Percentiles rank a stretch among this genome's conserved stretches.
Conservation (phyloP, 1,284 basidiomycete species). For the Boletus smithii region DNA sequence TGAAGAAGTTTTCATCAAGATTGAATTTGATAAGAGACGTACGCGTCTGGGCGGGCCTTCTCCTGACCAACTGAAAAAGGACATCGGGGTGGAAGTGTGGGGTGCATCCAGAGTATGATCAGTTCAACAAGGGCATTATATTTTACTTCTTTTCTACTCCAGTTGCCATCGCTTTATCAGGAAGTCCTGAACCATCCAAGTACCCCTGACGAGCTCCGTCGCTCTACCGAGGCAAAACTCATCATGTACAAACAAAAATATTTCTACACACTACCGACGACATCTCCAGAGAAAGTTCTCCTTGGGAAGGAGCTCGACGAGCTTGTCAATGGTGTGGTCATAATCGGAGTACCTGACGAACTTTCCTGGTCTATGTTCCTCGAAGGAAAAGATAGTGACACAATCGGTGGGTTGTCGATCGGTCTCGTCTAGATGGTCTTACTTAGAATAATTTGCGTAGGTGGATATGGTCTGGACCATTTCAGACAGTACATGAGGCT, state of each 20-base stretch:
- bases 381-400: constrained; percentile 72
- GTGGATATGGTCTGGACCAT: constrained; percentile 59
- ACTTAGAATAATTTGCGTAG: constrained; percentile 34
- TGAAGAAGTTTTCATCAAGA: constrained; percentile 54
- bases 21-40: constrained; percentile 74
- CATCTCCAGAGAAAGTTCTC: constrained; percentile 44
- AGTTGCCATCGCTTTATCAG: constrained; percentile 70
- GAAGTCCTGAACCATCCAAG: constrained; percentile 75
- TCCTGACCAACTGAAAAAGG: constrained; percentile 66
- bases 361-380: constrained; percentile 78
- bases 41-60: constrained; percentile 68
- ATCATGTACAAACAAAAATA: constrained; percentile 59
- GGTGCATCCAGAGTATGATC: constrained; percentile 51
- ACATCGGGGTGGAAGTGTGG: constrained; percentile 64
- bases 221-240: constrained; percentile 68
- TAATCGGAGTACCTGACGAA: constrained; percentile 73
- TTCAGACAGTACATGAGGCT: constrained; percentile 66
- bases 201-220: constrained; percentile 69
- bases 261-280: constrained; percentile 53
- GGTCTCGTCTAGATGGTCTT: not conserved
- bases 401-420: constrained; percentile 51
- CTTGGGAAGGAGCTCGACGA: constrained; percentile 63
- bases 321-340: constrained; percentile 67
- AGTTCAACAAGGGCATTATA: not conserved
- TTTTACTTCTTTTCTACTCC: constrained; percentile 6